These are phyloP conservation scores for Chaetothyriales sp. DNA, from an alignment of 2,329 filamentous ascomycete genomes.

Conservation along the genomic window DNA sequence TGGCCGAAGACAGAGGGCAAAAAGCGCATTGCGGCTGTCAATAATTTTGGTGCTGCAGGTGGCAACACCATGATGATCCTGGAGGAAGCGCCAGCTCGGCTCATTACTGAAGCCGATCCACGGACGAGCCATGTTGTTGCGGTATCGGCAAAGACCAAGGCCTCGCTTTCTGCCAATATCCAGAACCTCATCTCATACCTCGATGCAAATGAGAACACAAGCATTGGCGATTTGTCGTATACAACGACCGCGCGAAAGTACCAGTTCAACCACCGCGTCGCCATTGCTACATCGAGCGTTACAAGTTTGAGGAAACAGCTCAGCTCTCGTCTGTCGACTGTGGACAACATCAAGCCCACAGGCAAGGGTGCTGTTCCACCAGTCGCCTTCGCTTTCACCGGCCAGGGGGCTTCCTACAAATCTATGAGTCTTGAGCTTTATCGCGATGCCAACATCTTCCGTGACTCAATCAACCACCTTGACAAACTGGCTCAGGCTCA, in stretches of 20 bases:
- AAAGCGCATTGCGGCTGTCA: conserved; percentile 34
- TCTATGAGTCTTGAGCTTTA: conserved; percentile 20
- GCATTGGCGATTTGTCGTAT: conserved; percentile 1
- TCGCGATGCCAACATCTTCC: conserved; percentile 17
- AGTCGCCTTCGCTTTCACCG: conserved; percentile 29
- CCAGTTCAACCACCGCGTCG: conserved; percentile 34
- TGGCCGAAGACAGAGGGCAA: conserved; percentile 22
- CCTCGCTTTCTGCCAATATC: not conserved
- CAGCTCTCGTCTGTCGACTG: conserved; percentile 1
- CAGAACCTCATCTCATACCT: not conserved
- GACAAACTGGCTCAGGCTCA: conserved; percentile 17
- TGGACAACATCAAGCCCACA: not conserved
- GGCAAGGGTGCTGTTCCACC: not conserved
- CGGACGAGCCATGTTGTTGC: not conserved
- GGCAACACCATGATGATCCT: conserved; percentile 44
- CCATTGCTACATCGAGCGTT: conserved; percentile 16
- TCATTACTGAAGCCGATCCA: not conserved
- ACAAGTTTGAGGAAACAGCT: conserved; percentile 12
- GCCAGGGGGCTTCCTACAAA: conserved; percentile 22
- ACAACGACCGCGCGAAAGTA: not conserved
- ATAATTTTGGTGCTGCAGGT: conserved; percentile 57
- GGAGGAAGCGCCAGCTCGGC: conserved; percentile 19
- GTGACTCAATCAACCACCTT: conserved; percentile 24
- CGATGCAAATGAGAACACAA: not conserved
- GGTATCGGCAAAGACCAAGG: not conserved